These are phyloP conservation scores for Fusarium denticulatum DNA, from an alignment of 2,329 filamentous ascomycete species.

Conservation along the genomic window DNA sequence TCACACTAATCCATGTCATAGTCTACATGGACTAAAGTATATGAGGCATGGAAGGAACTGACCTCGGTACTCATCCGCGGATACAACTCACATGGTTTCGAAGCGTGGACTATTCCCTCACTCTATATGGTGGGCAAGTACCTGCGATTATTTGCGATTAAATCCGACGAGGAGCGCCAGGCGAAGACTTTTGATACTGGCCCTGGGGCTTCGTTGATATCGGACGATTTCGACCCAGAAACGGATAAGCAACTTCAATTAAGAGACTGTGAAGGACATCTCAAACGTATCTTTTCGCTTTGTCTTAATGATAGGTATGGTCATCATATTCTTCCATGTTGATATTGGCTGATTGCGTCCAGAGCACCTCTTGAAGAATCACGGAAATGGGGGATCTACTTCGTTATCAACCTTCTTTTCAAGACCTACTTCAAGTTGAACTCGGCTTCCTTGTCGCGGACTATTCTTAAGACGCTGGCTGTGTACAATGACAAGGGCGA, in stretches of 20 bases:
- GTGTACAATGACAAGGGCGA: slow-evolving; percentile 77
- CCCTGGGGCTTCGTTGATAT: slow-evolving; percentile 61
- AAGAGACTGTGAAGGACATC: slow-evolving; percentile 87
- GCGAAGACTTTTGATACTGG: slow-evolving; percentile 51
- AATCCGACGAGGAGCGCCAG: slow-evolving; percentile 78
- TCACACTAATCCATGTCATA: slow-evolving; percentile 35
- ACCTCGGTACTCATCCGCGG: slow-evolving; percentile 80
- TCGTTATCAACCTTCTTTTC: slow-evolving; percentile 92
- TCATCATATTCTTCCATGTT: not conserved
- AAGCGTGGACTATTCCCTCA: slow-evolving; percentile 92
- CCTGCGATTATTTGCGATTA: slow-evolving; percentile 87
- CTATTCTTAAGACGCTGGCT: slow-evolving; percentile 83
- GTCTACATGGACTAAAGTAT: slow-evolving; percentile 83
- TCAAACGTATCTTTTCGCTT: slow-evolving; percentile 91
- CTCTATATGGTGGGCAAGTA: slow-evolving; percentile 90
- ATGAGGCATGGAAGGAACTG: slow-evolving; percentile 89
- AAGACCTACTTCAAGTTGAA: slow-evolving; percentile 99
- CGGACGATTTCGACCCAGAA: slow-evolving; percentile 85
- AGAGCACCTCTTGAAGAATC: slow-evolving; percentile 85
- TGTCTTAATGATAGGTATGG: slow-evolving; percentile 87
- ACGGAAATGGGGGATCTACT: slow-evolving; percentile 98
- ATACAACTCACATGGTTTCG: slow-evolving; percentile 79
- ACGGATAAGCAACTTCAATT: slow-evolving; percentile 83
- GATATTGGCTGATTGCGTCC: slow-evolving; percentile 1
- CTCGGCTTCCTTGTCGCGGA: slow-evolving; percentile 87